These are phyloP conservation scores for Dinochytrium kinnereticum DNA, from an alignment of 371 early-diverging fungal genomes.

Conservation along the genomic window DNA sequence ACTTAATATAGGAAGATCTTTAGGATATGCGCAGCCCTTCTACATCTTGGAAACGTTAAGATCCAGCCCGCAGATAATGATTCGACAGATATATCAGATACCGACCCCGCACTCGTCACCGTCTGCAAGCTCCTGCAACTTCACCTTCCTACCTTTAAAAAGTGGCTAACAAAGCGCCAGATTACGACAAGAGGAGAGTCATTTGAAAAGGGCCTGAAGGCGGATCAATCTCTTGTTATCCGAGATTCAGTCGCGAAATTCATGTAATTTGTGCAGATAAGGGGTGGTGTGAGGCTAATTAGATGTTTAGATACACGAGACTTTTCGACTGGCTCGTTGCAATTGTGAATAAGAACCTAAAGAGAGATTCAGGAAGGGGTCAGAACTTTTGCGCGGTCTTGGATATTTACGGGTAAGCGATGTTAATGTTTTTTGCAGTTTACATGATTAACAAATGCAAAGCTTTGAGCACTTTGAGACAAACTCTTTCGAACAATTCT, in stretches of 20 bases:
- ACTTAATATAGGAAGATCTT: slow-evolving; percentile 67
- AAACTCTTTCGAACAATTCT: slow-evolving; percentile 99
- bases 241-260: slow-evolving; percentile 95
- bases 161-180: slow-evolving; percentile 89
- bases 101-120: slow-evolving; percentile 68
- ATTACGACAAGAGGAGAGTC: slow-evolving; percentile 82
- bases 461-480: slow-evolving; percentile 93
- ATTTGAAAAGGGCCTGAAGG: slow-evolving; percentile 77
- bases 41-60: slow-evolving; percentile 92
- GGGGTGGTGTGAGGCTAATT: neutral
- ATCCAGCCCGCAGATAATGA: slow-evolving; percentile 71
- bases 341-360: slow-evolving; percentile 81
- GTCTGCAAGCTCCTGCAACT: slow-evolving; percentile 78
- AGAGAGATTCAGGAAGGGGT: slow-evolving; percentile 32
- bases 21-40: slow-evolving; percentile 83
- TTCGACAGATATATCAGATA: slow-evolving; percentile 71
- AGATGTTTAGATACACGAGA: slow-evolving; percentile 66
- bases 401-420: slow-evolving; percentile 86
- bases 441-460: neutral
- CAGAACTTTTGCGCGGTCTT: slow-evolving; percentile 91
- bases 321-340: slow-evolving; percentile 94
- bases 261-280: slow-evolving; percentile 63
- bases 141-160: slow-evolving; percentile 75
- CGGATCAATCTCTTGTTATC: slow-evolving; percentile 75
- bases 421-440: neutral